Conservation (phyloP, 1,284 basidiomycete genomes). For the Cryptococcus hybrid region DNA sequence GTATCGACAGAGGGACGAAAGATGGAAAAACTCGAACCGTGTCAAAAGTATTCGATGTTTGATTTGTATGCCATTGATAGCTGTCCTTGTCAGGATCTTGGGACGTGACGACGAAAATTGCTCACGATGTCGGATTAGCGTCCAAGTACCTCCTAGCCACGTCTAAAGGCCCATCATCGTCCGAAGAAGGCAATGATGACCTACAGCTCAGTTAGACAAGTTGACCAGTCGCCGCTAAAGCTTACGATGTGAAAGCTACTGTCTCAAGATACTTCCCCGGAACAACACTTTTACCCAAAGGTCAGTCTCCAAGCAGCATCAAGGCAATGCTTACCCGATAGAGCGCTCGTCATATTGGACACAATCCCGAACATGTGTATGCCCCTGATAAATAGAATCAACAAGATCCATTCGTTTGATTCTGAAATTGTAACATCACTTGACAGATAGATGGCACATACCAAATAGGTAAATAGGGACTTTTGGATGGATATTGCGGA, state of each 20-base stretch:
- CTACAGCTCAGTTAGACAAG: constrained; percentile 12
- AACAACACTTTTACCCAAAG: constrained; percentile 53
- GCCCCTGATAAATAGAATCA: constrained; percentile 50
- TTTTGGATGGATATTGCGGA: constrained; percentile 66
- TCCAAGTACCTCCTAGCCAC: constrained; percentile 53
- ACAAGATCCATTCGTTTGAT: not conserved
- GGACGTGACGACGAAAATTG: no score
- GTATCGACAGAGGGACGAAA: constrained; percentile 12
- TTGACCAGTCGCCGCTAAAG: not conserved
- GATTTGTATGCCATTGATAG: constrained; percentile 42
- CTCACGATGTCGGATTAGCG: constrained; percentile 47
- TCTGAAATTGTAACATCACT: not conserved
- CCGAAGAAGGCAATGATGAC: constrained; percentile 28
- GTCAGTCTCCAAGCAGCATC: no score
- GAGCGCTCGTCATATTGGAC: constrained; percentile 52
- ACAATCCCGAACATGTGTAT: constrained; percentile 77
- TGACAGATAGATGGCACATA: constrained; percentile 43
- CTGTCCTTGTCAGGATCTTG: constrained; percentile 4
- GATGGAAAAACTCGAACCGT: not conserved
- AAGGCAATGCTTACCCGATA: constrained; percentile 19
- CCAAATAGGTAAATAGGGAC: constrained; percentile 80
- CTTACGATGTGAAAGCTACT: constrained; percentile 58
- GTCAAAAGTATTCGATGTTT: constrained; percentile 33
- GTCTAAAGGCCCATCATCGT: constrained; percentile 32
- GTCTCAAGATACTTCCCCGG: constrained; percentile 88